Evolutionary conservation across 495 filamentous ascomycete species (phyloP), one percentile per base, ranked within the genome.

Genomic region (Parmelia sp.): DNA sequence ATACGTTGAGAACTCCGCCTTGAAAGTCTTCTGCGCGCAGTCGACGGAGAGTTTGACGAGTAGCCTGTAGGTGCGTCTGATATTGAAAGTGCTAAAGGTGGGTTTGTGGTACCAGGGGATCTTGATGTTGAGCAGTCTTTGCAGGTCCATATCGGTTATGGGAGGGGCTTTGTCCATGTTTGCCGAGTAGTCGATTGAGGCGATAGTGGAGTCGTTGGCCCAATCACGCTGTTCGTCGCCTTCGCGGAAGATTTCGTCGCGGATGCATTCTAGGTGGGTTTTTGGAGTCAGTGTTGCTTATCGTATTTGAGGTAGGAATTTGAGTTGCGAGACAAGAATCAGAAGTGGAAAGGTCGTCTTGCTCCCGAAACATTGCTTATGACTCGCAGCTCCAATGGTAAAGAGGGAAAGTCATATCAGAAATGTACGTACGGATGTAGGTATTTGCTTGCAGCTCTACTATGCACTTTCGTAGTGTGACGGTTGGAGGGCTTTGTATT

Each of bases 141-240:
- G 21, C 57, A 64, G 53, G 44, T 64, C 62, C 55, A n/a, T 58
- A 31, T 65, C 56, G 47, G 62, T 58, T 12, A 65, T 25, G 3
- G 36, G 25, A 27, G 62, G 56, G 23, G 62, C 62, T 36, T 59
- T 40, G 21, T 49, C 42, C 56, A 65, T 65, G 5, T 47, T 7
- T 17, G 29, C 56, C 15, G 62, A 65, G 36, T 23, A 65, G 12
- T 58, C 62, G 36, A 56, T 15, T 17, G 19, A 35, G 8, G 33
- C 57, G 33, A 65, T 49, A 9, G 49, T 7, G 8, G 9, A 19
- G 8, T 31, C 35, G 19, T 51, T 19, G 14, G 37, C 35, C 62
- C 62, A 65, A 33, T 19, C 47, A 29, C 56, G 44, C 11, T 58
- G 44, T 31, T 45, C 55, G 33, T 65, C 57, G 31, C 55, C 55